phyloP scores from a whole-genome alignment of 164 flowering plant genomes.

The Sextonia rubra region DNA sequence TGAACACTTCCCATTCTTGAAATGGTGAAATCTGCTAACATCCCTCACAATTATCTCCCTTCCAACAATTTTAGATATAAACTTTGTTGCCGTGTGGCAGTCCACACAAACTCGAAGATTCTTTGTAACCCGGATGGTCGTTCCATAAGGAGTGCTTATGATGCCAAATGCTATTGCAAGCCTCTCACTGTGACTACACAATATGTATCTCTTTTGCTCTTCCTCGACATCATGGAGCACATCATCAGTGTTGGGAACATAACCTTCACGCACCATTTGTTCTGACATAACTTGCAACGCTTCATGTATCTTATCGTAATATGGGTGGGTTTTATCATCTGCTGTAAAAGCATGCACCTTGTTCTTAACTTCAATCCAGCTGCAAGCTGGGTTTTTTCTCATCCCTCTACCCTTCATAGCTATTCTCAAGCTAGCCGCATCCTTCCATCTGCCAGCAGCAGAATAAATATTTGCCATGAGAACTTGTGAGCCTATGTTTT shows the following conservation, averaged over 20 bases:
- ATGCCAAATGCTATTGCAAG: slow-evolving; percentile 69
- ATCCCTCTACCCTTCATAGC: slow-evolving; percentile 55
- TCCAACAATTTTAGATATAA: slow-evolving; percentile 52
- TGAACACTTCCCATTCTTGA: slow-evolving; percentile 57
- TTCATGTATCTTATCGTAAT: slow-evolving; percentile 40
- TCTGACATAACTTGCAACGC: slow-evolving; percentile 46
- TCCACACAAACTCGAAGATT: slow-evolving; percentile 67
- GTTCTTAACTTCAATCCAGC: slow-evolving; percentile 78
- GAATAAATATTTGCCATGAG: slow-evolving; percentile 68
- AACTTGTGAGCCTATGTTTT: slow-evolving; percentile 59
- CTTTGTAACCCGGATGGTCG: slow-evolving; percentile 59
- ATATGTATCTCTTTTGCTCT: slow-evolving; percentile 52
- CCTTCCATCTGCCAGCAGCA: slow-evolving; percentile 62
- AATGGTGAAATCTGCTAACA: slow-evolving; percentile 65
- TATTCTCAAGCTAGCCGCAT: slow-evolving; percentile 52
- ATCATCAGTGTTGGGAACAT: slow-evolving; percentile 56
- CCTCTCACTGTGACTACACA: slow-evolving; percentile 55
- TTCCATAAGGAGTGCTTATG: slow-evolving; percentile 60
- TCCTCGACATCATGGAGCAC: slow-evolving; percentile 76
- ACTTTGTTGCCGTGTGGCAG: slow-evolving; percentile 63
- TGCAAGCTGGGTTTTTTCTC: slow-evolving; percentile 68
- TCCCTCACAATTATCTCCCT: slow-evolving; percentile 69
- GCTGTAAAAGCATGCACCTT: slow-evolving; percentile 61
- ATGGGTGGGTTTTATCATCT: slow-evolving; percentile 71
- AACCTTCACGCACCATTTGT: slow-evolving; percentile 69